Percentiles rank a stretch among this genome's conserved stretches.
phyloP scores from a whole-genome alignment of 192 early-diverging fungal species.

The Backusella circina region DNA sequence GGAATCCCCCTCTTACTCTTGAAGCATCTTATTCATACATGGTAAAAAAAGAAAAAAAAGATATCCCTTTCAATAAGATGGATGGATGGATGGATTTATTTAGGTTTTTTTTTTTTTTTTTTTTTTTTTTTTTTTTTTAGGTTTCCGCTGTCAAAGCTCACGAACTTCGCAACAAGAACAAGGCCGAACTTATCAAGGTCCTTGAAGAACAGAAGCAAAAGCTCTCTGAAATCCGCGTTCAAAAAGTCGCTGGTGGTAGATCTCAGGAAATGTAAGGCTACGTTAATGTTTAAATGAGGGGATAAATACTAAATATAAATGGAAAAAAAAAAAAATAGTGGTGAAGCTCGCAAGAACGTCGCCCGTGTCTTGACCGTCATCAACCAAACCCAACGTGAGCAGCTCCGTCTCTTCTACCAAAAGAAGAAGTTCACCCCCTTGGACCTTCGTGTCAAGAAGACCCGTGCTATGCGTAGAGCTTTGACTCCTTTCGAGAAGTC shows the following conservation, averaged over 20 bases:
- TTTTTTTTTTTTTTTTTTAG: too few relatives aligned
- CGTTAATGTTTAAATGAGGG: neutral
- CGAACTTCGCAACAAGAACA: conserved; percentile 93
- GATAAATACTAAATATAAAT: too few relatives aligned
- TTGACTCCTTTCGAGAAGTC: conserved; percentile 80
- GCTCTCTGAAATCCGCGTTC: conserved; percentile 89
- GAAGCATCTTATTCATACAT: neutral
- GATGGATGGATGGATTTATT: conserved; percentile 4
- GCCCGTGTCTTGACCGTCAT: conserved; percentile 96
- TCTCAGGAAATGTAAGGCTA: conserved; percentile 5
- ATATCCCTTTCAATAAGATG: neutral
- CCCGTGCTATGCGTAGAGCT: conserved; percentile 95
- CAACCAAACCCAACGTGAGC: conserved; percentile 86
- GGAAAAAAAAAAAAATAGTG: conserved; percentile 53
- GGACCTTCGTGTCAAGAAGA: conserved; percentile 98
- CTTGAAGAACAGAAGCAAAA: conserved; percentile 95
- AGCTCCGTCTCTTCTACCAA: conserved; percentile 88
- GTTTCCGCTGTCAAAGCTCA: conserved; percentile 81
- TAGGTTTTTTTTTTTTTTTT: too few relatives aligned
- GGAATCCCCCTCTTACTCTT: neutral
- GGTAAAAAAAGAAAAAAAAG: neutral
- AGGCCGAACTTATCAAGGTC: conserved; percentile 86
- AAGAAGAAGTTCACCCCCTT: conserved; percentile 94
- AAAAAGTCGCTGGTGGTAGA: conserved; percentile 62
- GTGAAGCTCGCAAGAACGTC: conserved; percentile 88